Evolutionary conservation across 2,329 filamentous ascomycete species (phyloP), one percentile per base, ranked within the genome.

Genomic region (Chalara sp.): DNA sequence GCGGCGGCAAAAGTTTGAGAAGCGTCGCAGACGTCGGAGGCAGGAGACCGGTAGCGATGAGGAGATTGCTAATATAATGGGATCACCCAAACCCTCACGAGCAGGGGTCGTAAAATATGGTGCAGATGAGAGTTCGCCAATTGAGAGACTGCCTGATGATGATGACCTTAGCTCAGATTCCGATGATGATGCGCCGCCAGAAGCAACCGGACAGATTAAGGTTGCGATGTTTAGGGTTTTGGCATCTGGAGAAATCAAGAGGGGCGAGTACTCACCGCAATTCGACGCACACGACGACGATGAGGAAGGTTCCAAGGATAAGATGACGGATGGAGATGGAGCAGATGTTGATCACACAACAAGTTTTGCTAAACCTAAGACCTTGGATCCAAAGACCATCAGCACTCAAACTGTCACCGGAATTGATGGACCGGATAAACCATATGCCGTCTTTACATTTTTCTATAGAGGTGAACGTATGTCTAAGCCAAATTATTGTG

Each of bases 331-430:
- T 47, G 75, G 76, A 31, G 81, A 87, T 53, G 87, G 91, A 61
- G 86, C 83, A 40, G 89, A 96, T 63, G 81, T 96, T 51, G 93
- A 97, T 70, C 93, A 99, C 67, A 97, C 93, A 2, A 97, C 93
- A 6, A 96, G 91, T 66, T 97, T 97, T 69, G 92, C 92, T 7
- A 95, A 96, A 71, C 92, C 91, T 11, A 97, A 96, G 76, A 87
- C 89, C 1, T 76, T 96, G 48, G 95, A 97, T 71, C 92, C 92
- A 0, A 96, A 96, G 72, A 90, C 89, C 2, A 99, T 99, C 65
- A 97, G 91, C 65, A 99, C 93, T 3, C 93, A 99, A 71, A 99
- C 93, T 0, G 93, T 99, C n/a, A 97, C 93, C 6, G 93, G 92
- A 13, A 95, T 97, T 56, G 93, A 99, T 67, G 89, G 90, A 0